phyloP scores from a whole-genome alignment of 2,329 filamentous ascomycete genomes.

The Pseudogymnoascus sp. region DNA sequence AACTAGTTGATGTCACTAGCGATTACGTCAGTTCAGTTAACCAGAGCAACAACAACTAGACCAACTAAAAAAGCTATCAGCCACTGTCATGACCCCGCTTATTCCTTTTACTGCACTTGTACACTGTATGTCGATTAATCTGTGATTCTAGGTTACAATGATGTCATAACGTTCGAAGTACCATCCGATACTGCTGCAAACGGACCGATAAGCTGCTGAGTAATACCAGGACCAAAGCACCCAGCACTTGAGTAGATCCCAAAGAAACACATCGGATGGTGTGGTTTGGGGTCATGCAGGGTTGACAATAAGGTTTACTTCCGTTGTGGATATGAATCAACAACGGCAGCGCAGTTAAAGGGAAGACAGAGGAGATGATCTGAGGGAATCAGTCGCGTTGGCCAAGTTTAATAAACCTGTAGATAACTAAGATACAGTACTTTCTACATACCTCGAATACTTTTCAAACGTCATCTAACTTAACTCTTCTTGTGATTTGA shows the following conservation, averaged over 20 bases:
- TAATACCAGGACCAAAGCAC: neutral
- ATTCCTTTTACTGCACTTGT: neutral
- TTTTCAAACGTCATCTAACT: neutral
- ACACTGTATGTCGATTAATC: neutral
- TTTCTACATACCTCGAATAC: neutral
- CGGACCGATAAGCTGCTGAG: neutral
- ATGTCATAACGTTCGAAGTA: neutral
- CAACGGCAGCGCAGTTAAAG: neutral
- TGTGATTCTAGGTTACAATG: neutral
- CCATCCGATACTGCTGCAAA: neutral
- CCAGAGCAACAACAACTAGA: neutral
- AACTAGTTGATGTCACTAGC: neutral
- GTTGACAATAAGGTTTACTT: neutral
- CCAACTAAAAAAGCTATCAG: neutral
- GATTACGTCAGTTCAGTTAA: neutral
- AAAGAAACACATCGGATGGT: neutral
- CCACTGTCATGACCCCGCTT: neutral
- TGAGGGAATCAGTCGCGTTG: neutral
- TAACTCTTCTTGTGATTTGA: neutral
- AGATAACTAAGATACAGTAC: neutral
- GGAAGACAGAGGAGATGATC: neutral
- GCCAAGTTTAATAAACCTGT: neutral
- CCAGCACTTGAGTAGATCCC: neutral
- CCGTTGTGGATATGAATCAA: neutral
- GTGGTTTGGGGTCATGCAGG: neutral